A percentile compares a stretch with the other conserved stretches of the same genome.
Evolutionary conservation across 257 asterid species (phyloP).

Genomic region (Solanum chilense): DNA sequence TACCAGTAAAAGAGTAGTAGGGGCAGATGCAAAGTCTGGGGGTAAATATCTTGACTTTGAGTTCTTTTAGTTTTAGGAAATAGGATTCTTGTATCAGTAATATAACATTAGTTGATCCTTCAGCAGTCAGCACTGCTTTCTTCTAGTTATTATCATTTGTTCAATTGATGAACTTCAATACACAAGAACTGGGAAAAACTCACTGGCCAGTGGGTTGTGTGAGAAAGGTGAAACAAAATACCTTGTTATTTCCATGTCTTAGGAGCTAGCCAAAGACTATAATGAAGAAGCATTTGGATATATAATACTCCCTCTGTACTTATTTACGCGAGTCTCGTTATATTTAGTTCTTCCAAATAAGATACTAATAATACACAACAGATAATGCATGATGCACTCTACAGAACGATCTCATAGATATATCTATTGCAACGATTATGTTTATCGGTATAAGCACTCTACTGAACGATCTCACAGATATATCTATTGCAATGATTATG

Average conservation of each 20-base stretch:
- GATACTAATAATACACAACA: not conserved
- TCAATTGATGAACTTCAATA: conserved; percentile 1
- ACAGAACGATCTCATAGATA: not conserved
- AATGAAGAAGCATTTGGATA: not conserved
- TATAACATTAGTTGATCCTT: conserved; percentile 11
- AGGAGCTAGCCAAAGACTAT: not conserved
- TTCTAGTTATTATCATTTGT: not conserved
- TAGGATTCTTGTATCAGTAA: conserved; percentile 4
- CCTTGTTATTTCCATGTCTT: not conserved
- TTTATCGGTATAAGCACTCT: not conserved
- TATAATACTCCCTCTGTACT: not conserved
- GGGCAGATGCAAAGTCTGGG: conserved; percentile 41
- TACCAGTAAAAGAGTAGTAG: conserved; percentile 34
- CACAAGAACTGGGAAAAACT: not conserved
- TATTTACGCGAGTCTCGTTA: not conserved
- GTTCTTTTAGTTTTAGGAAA: conserved; percentile 48
- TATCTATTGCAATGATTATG: too few species aligned
- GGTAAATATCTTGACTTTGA: conserved; percentile 85
- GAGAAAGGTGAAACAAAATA: not conserved
- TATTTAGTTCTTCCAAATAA: not conserved
- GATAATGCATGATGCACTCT: not conserved
- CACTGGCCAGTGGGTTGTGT: not conserved
- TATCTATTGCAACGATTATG: not conserved
- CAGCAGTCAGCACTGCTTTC: not conserved
- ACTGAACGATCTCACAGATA: too few species aligned